phyloP scores from a whole-genome alignment of 23 red algal species.

The Gracilaria domingensis region DNA sequence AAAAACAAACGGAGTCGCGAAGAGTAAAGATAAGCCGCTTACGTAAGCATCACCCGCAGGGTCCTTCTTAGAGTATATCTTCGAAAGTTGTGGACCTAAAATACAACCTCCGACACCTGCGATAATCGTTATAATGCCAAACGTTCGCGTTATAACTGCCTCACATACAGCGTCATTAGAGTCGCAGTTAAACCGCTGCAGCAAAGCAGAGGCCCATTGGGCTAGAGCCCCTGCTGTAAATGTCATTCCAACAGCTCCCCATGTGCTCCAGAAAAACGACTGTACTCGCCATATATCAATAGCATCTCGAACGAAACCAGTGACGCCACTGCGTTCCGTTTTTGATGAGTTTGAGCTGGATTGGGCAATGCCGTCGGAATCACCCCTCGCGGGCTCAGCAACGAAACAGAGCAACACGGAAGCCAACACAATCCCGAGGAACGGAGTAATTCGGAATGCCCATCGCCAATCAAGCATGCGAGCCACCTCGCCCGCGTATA shows the following conservation, averaged over 20 bases:
- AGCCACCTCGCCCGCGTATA: slow-evolving; percentile 77
- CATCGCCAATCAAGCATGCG: slow-evolving; percentile 79
- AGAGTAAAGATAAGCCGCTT: slow-evolving; percentile 54
- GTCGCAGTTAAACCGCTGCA: slow-evolving; percentile 84
- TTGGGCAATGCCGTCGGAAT: slow-evolving; percentile 59
- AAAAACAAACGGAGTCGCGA: slow-evolving; percentile 77
- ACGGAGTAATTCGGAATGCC: slow-evolving; percentile 85
- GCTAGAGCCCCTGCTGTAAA: slow-evolving; percentile 85
- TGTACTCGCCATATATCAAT: slow-evolving; percentile 50
- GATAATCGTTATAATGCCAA: slow-evolving; percentile 76
- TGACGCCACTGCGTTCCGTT: slow-evolving; percentile 38
- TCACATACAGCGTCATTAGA: slow-evolving; percentile 60
- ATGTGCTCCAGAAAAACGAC: slow-evolving; percentile 79
- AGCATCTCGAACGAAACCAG: slow-evolving; percentile 61
- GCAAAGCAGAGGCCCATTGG: slow-evolving; percentile 81
- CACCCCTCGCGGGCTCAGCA: slow-evolving; percentile 69
- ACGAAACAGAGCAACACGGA: slow-evolving; percentile 60
- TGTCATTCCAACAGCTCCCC: slow-evolving; percentile 73
- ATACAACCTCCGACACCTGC: slow-evolving; percentile 75
- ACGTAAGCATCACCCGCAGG: slow-evolving; percentile 72
- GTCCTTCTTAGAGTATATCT: slow-evolving; percentile 49
- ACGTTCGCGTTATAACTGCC: slow-evolving; percentile 71
- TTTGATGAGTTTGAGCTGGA: slow-evolving; percentile 24
- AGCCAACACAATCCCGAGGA: slow-evolving; percentile 57
- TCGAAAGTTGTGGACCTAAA: slow-evolving; percentile 61